Percentiles rank a stretch among this genome's conserved stretches.
phyloP scores from a whole-genome alignment of 2,329 filamentous ascomycete genomes.

The Alternaria gaisen region DNA sequence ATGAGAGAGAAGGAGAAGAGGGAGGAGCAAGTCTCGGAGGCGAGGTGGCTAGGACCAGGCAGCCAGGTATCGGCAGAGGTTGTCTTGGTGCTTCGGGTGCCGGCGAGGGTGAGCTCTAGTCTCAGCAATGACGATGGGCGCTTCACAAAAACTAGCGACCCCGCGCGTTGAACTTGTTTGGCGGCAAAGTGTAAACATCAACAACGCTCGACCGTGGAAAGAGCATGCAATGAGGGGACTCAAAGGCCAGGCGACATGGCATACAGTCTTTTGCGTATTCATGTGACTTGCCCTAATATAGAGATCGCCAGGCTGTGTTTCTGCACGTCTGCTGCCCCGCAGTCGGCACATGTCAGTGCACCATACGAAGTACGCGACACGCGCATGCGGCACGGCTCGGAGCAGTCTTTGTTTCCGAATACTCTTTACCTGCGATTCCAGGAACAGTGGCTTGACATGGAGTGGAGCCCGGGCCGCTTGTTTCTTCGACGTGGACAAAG shows the following conservation, averaged over 20 bases:
- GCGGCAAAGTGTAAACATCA: constrained; percentile 15
- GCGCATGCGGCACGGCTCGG: constrained; percentile 24
- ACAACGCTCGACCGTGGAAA: constrained; percentile 5
- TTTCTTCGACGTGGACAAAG: background rate
- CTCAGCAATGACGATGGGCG: constrained; percentile 36
- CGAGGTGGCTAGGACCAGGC: constrained; percentile 10
- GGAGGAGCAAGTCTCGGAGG: background rate
- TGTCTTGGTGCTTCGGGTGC: constrained; percentile 28
- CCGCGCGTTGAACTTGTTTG: constrained; percentile 27
- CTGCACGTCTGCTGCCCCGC: constrained; percentile 16
- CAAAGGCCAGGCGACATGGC: constrained; percentile 1
- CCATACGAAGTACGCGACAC: constrained; percentile 12
- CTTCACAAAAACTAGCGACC: constrained; percentile 34
- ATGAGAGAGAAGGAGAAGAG: background rate
- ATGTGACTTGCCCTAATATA: constrained; percentile 13
- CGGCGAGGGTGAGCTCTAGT: constrained; percentile 27
- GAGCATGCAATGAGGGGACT: background rate
- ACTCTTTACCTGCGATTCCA: background rate
- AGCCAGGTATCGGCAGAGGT: constrained; percentile 17
- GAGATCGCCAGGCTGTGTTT: constrained; percentile 11
- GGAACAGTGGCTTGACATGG: constrained; percentile 3
- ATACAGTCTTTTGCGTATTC: constrained; percentile 10
- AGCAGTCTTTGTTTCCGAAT: constrained; percentile 8
- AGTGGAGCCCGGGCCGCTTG: constrained; percentile 3
- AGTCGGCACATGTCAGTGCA: constrained; percentile 12